A percentile compares a stretch with the other conserved stretches of the same genome.
Evolutionary conservation across 352 stramenopile genomes (phyloP).

Genomic region (Phytophthora idaei): DNA sequence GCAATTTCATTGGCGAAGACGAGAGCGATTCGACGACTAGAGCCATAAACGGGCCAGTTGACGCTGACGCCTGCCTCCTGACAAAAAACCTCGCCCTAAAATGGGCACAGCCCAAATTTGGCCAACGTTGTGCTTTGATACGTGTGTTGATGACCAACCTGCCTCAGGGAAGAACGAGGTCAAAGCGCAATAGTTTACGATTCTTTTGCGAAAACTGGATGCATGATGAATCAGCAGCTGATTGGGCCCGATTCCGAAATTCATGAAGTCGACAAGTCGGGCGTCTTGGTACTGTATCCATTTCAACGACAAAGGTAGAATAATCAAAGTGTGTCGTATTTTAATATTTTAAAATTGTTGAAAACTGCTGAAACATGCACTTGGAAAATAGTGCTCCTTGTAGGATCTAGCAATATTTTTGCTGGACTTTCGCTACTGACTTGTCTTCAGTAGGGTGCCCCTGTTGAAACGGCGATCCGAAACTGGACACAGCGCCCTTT

Average conservation of each 20-base stretch:
- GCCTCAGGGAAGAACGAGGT: neutral
- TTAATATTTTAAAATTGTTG: no score
- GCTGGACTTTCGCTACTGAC: neutral
- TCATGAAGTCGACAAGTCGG: no score
- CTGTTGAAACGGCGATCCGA: slow-evolving; percentile 3
- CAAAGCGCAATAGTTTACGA: neutral
- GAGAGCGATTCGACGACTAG: slow-evolving; percentile 20
- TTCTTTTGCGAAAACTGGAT: no score
- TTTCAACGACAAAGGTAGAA: no score
- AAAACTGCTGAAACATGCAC: no score
- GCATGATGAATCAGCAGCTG: no score
- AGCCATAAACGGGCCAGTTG: neutral
- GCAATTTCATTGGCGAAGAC: slow-evolving; percentile 33
- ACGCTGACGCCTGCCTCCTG: slow-evolving; percentile 17
- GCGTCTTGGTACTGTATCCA: no score
- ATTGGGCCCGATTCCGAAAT: no score
- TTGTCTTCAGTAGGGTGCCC: slow-evolving; percentile 2
- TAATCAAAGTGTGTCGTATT: no score
- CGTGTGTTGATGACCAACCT: neutral
- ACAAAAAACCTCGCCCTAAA: slow-evolving; percentile 15
- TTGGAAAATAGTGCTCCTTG: no score
- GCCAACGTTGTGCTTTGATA: neutral
- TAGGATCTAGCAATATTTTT: no score
- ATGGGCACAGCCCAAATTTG: neutral
- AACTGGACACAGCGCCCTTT: slow-evolving; percentile 11